Percentiles rank a stretch among this genome's conserved stretches.
Conservation (phyloP, 2,329 filamentous ascomycete species). For the Xylariaceae sp. region DNA sequence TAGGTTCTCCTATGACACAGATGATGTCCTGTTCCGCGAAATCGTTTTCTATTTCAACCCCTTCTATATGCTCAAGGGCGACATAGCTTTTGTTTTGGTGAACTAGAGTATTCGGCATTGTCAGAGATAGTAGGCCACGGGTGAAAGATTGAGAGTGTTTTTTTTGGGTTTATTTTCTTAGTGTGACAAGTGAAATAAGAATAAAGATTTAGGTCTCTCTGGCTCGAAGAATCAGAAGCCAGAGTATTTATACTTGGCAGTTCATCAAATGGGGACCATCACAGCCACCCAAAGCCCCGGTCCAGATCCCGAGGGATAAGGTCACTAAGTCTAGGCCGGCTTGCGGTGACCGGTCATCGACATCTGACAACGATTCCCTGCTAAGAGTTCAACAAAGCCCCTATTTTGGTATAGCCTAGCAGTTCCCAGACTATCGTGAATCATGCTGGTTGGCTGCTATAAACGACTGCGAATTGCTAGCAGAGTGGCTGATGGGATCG, state of each 20-base stretch:
- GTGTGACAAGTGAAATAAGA: background rate
- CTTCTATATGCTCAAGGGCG: background rate
- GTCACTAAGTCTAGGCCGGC: background rate
- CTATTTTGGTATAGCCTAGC: slow-evolving; percentile 2
- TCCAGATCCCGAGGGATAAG: background rate
- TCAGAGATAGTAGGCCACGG: background rate
- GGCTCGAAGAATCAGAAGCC: slow-evolving; percentile 1
- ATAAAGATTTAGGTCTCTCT: background rate
- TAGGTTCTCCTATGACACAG: background rate
- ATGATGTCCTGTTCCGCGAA: background rate
- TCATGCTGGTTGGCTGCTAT: too few species aligned
- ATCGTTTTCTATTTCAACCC: background rate
- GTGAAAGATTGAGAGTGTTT: background rate
- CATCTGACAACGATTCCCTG: background rate
- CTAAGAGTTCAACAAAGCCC: background rate
- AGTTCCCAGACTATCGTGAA: too few species aligned
- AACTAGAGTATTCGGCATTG: background rate
- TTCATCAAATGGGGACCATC: background rate
- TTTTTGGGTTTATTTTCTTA: too few species aligned
- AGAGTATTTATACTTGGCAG: background rate
- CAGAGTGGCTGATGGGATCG: too few species aligned
- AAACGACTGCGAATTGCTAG: too few species aligned
- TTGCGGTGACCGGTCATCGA: background rate
- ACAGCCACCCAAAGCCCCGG: background rate
- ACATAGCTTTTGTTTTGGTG: background rate